These are phyloP conservation scores for Tolypocladium endophyticum DNA, from an alignment of 2,329 filamentous ascomycete species.

Conservation along the genomic window DNA sequence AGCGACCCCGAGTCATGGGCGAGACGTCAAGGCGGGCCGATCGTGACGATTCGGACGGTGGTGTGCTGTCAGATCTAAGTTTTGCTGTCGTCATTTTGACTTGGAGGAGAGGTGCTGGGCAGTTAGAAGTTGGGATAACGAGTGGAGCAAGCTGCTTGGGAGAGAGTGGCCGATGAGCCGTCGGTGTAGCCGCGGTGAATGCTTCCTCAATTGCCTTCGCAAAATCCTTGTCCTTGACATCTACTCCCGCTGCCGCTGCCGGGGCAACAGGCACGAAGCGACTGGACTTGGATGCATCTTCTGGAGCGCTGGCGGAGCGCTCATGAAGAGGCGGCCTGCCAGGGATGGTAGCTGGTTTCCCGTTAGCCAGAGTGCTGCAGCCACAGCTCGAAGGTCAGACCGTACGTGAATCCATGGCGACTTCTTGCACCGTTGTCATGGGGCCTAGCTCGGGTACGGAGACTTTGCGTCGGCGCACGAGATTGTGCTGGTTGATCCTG, in stretches of 20 bases:
- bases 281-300: slow-evolving; percentile 2
- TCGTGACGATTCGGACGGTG: slow-evolving; percentile 27
- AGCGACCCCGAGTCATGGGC: slow-evolving; percentile 32
- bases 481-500: slow-evolving; percentile 46
- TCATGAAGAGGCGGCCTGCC: slow-evolving; percentile 54
- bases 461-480: slow-evolving; percentile 49
- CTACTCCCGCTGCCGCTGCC: neutral
- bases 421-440: slow-evolving; percentile 59
- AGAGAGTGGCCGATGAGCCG: slow-evolving; percentile 27
- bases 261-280: slow-evolving; percentile 3
- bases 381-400: neutral
- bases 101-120: slow-evolving; percentile 11
- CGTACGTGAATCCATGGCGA: slow-evolving; percentile 62
- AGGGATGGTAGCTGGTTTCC: slow-evolving; percentile 50
- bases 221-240: slow-evolving; percentile 11
- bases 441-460: slow-evolving; percentile 55
- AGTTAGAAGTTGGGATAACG: slow-evolving; percentile 34
- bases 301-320: slow-evolving; percentile 51
- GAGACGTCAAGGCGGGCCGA: slow-evolving; percentile 35
- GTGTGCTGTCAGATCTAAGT: slow-evolving; percentile 33
- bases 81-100: slow-evolving; percentile 31
- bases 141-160: slow-evolving; percentile 46
- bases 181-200: slow-evolving; percentile 12
- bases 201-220: slow-evolving; percentile 12
- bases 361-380: neutral